Base-by-base conservation (phyloP, 1,139 yeast species). In the Diutina sp. region DNA sequence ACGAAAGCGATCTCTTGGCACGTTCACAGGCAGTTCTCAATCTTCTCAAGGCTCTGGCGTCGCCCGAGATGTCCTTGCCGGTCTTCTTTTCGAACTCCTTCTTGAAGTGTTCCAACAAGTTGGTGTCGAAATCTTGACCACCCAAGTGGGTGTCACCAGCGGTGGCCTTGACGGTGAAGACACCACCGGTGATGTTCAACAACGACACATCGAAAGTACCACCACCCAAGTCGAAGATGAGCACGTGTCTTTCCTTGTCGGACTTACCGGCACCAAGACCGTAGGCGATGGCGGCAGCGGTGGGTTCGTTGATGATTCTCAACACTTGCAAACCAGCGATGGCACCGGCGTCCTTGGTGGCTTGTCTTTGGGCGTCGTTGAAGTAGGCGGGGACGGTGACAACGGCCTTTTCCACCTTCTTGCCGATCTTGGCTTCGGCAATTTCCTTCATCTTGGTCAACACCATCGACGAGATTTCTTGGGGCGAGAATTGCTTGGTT, bases 81-180 rank as follows among this genome's bases (percentile, higher is more conserved):
- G 95, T 87, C 87, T 91, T 91, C 85, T 90, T 84, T 85, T 86
- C 85, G 84, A 87, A 87, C 72, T 87, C 93, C 66, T 82, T 86
- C 66, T 86, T 78, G 72, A 90, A 87, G 78, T 90, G 90, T 76
- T 86, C 85, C 64, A 90, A 91, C 67, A 69, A 59, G 72, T 74
- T 11, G 79, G 76, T 29, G 73, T 66, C 56, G 72, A 88, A 91
- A 82, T 91, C 98, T 83, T 91, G 96, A 87, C 98, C 98, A 86
- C 99, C 98, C 83, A 91, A 87, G 81, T 91, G 99, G 71, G 99
- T 93, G 82, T 93, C 97, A 90, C 99, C 99, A 74, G 98, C 97
- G 70, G 99, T 93, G 70, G 99, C 95, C 85, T 91, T 91, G 73
- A 93, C 99, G 72, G 95, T 91, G 87, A 91, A 93, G 71, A 93